A percentile compares a stretch with the other conserved stretches of the same genome.
These are phyloP conservation scores for Taphrina betulina DNA, from an alignment of 1,139 yeast species.

Conservation along the genomic window DNA sequence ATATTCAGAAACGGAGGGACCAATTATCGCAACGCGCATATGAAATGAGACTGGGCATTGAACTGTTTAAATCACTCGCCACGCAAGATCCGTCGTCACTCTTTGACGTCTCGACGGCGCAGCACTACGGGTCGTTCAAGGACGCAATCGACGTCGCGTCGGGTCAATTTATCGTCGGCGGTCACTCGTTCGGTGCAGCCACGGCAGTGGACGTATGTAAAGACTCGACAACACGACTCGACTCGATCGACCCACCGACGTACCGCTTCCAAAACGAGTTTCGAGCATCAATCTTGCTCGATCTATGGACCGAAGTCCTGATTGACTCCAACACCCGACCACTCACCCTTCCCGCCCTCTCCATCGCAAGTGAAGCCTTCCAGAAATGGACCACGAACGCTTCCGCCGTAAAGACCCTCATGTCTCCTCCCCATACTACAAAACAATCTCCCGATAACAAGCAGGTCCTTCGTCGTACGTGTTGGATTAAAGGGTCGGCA, in stretches of 20 bases:
- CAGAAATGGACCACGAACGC: constrained; percentile 37
- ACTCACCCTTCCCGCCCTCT: constrained; percentile 35
- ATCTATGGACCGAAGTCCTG: constrained; percentile 39
- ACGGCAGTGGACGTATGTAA: constrained; percentile 36
- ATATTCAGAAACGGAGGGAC: constrained; percentile 37
- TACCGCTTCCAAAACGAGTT: constrained; percentile 4
- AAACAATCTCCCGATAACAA: neutral
- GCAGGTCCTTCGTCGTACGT: constrained; percentile 14
- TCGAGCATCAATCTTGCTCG: constrained; percentile 36
- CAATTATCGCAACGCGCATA: constrained; percentile 38
- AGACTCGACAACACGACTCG: constrained; percentile 21
- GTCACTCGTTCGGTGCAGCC: constrained; percentile 40
- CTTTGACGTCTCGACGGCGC: neutral
- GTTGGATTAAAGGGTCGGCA: constrained; percentile 42
- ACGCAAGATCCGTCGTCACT: neutral
- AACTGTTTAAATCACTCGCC: constrained; percentile 30
- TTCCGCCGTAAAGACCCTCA: constrained; percentile 34
- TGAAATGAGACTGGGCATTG: constrained; percentile 37
- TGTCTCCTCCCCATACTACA: constrained; percentile 9
- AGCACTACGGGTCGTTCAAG: neutral
- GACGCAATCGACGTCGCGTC: neutral
- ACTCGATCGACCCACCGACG: constrained; percentile 1
- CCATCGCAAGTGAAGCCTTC: constrained; percentile 38
- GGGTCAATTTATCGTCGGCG: constrained; percentile 35
- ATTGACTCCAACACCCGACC: constrained; percentile 35